Conservation (phyloP, 805 yeast species). For the Lachancea cidri region DNA sequence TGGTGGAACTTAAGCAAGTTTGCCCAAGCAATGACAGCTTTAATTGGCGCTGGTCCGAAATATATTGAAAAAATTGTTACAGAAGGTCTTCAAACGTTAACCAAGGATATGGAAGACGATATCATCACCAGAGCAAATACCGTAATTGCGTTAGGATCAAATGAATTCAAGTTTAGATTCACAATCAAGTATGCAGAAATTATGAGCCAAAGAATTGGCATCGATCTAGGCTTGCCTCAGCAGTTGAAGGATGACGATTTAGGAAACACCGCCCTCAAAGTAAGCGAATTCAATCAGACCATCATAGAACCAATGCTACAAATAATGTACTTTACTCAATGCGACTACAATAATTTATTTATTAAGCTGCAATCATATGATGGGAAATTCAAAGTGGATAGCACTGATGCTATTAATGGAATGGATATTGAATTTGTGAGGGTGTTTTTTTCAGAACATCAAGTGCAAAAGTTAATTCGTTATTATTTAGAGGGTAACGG, state of each 20-base stretch:
- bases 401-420: conserved; percentile 19
- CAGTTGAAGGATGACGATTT: conserved; percentile 27
- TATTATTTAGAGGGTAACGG: conserved; percentile 28
- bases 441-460: conserved; percentile 18
- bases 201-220: conserved; percentile 67
- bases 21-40: conserved; percentile 78
- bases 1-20: conserved; percentile 91
- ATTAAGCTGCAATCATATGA: conserved; percentile 49
- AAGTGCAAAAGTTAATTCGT: conserved; percentile 15
- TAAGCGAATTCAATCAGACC: conserved; percentile 19
- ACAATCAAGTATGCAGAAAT: conserved; percentile 50
- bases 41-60: conserved; percentile 66
- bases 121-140: conserved; percentile 58
- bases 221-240: conserved; percentile 40
- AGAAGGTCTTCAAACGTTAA: conserved; percentile 35
- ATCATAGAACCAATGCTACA: conserved; percentile 58
- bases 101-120: conserved; percentile 45
- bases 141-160: conserved; percentile 58
- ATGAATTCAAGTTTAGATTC: conserved; percentile 59
- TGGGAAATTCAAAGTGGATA: conserved; percentile 34
- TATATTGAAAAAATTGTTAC: conserved; percentile 38
- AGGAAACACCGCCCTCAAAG: conserved; percentile 10
- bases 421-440: conserved; percentile 15
- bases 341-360: conserved; percentile 82
- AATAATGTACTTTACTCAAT: conserved; percentile 52